phyloP scores from a whole-genome alignment of 179 eudicot species.

The Silene coronaria region DNA sequence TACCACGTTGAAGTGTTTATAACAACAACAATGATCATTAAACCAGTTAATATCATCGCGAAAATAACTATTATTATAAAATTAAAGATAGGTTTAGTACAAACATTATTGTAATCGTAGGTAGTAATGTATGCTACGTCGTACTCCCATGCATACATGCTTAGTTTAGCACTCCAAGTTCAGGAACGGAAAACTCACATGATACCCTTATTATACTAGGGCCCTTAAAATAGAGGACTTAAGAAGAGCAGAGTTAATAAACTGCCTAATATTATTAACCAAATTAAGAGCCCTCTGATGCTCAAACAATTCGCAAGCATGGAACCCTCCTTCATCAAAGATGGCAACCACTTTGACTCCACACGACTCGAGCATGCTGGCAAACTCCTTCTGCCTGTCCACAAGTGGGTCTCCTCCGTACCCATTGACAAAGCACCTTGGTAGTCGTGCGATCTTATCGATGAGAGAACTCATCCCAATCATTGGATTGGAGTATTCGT shows the following conservation, averaged over 20 bases:
- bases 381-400: conserved; percentile 57
- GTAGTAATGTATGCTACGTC: neutral
- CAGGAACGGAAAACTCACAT: neutral
- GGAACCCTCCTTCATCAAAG: conserved; percentile 50
- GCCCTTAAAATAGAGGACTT: neutral
- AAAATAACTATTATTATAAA: neutral
- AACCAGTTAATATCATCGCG: neutral
- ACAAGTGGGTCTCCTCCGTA: conserved; percentile 59
- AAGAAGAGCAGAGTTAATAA: conserved; percentile 25
- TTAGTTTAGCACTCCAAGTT: neutral
- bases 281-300: conserved; percentile 37
- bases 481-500: conserved; percentile 54
- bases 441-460: conserved; percentile 47
- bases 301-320: conserved; percentile 62
- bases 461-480: neutral
- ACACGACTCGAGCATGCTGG: conserved; percentile 44
- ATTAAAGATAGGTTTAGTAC: neutral
- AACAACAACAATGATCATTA: no score
- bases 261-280: conserved; percentile 36
- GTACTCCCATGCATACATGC: neutral
- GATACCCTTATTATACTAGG: neutral
- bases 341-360: conserved; percentile 48
- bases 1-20: no score
- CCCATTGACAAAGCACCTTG: conserved; percentile 52
- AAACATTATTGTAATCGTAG: neutral